phyloP scores from a whole-genome alignment of 352 stramenopile genomes.

The Phytophthora quininea region DNA sequence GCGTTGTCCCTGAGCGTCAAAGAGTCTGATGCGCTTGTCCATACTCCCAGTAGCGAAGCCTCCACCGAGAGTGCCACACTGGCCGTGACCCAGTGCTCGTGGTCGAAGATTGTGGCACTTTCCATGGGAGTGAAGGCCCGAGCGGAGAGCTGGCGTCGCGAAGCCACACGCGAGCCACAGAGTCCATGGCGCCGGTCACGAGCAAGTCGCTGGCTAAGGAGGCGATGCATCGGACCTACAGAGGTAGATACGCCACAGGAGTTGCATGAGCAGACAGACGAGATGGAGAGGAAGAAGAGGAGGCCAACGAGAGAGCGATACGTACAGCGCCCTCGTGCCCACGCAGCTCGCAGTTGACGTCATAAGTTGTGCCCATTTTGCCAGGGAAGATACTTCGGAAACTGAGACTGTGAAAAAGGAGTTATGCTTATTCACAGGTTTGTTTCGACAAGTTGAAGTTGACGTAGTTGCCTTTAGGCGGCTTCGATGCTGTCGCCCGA shows the following conservation, averaged over 20 bases:
- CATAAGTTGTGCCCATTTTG: slow-evolving; percentile 24
- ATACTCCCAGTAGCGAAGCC: slow-evolving; percentile 82
- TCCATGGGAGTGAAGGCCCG: slow-evolving; percentile 49
- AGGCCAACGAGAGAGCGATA: not conserved
- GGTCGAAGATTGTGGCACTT: slow-evolving; percentile 66
- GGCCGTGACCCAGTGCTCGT: slow-evolving; percentile 87
- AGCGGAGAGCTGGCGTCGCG: slow-evolving; percentile 27
- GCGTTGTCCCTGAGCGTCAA: slow-evolving; percentile 50
- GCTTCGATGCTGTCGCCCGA: slow-evolving; percentile 35
- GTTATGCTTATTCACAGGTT: no score
- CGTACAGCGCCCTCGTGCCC: slow-evolving; percentile 81
- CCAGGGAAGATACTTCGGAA: slow-evolving; percentile 6
- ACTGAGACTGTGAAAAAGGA: no score
- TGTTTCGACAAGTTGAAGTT: slow-evolving; percentile 1
- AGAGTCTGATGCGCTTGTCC: slow-evolving; percentile 82
- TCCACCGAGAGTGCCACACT: slow-evolving; percentile 46
- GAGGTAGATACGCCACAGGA: not conserved
- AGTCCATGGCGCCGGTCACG: slow-evolving; percentile 84
- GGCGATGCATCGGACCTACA: slow-evolving; percentile 67
- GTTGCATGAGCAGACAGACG: slow-evolving; percentile 1
- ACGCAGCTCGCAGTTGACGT: slow-evolving; percentile 60
- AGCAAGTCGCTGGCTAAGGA: slow-evolving; percentile 55
- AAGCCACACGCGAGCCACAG: slow-evolving; percentile 58
- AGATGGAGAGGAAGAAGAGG: slow-evolving; percentile 6
- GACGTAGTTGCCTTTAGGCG: no score